Evolutionary conservation across 306 rosid genomes (phyloP).

Genomic region (Prosopis cineraria): DNA sequence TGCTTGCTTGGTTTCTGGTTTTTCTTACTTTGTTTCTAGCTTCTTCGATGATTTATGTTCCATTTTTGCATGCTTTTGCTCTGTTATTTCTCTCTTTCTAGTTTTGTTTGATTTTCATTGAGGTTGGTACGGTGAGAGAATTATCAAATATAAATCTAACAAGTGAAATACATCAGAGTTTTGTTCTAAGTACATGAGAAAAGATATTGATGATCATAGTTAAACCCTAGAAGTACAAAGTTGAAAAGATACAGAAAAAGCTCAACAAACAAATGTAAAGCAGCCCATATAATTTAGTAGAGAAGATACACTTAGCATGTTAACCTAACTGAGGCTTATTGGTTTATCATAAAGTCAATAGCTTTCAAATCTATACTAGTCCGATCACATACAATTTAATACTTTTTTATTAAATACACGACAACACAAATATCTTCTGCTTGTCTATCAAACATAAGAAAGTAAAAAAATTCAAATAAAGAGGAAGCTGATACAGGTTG

Average conservation of each 20-base stretch:
- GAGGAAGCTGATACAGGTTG: neutral
- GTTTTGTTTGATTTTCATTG: too few relatives aligned
- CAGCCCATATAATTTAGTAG: neutral
- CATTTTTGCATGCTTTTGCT: too few relatives aligned
- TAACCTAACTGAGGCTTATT: neutral
- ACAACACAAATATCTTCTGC: neutral
- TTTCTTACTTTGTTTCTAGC: too few relatives aligned
- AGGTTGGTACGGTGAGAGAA: too few relatives aligned
- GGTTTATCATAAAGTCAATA: neutral
- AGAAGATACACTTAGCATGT: neutral
- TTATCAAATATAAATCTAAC: neutral
- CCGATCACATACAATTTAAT: neutral
- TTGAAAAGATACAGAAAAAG: neutral
- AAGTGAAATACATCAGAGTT: neutral
- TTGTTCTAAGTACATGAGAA: neutral
- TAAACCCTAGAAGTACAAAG: neutral
- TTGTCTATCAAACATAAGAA: neutral
- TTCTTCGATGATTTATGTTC: too few relatives aligned
- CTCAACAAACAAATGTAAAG: neutral
- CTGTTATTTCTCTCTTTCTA: too few relatives aligned
- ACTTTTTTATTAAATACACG: neutral
- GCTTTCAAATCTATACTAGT: neutral
- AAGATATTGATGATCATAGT: neutral
- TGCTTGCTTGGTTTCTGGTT: too few relatives aligned
- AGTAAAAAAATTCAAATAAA: neutral